A percentile compares a stretch with the other conserved stretches of the same genome.
These are phyloP conservation scores for Vaccinium corymbosum DNA, from an alignment of 148 eudicot species.

Conservation along the genomic window DNA sequence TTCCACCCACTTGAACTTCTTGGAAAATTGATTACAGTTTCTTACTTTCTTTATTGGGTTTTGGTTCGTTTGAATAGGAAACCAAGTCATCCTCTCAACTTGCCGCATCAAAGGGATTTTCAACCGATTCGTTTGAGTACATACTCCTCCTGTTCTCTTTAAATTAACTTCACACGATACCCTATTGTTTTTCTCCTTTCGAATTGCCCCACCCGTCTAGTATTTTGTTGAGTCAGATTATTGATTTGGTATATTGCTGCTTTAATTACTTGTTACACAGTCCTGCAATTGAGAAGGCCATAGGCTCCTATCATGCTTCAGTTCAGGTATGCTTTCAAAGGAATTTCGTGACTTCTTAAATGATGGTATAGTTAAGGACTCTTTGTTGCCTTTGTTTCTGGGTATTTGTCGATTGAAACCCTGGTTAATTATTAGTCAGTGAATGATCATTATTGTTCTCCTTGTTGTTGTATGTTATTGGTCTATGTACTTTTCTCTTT, in stretches of 20 bases:
- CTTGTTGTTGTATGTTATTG: background rate
- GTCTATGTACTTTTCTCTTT: background rate
- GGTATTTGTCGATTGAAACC: background rate
- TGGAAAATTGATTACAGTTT: background rate
- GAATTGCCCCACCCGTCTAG: background rate
- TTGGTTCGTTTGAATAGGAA: slow-evolving; percentile 31
- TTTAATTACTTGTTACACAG: slow-evolving; percentile 25
- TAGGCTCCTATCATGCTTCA: slow-evolving; percentile 77
- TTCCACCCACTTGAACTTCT: no score
- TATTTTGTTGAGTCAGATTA: background rate
- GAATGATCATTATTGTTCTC: background rate
- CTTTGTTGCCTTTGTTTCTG: background rate
- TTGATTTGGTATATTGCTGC: background rate
- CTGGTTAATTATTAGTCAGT: background rate
- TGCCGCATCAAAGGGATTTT: slow-evolving; percentile 40
- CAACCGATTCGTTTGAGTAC: slow-evolving; percentile 41
- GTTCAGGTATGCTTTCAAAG: slow-evolving; percentile 56
- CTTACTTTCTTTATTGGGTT: background rate
- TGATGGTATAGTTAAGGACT: background rate
- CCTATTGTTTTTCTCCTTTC: background rate
- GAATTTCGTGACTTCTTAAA: background rate
- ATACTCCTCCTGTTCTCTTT: background rate
- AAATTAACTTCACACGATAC: background rate
- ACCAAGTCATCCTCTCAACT: slow-evolving; percentile 32
- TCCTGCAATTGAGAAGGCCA: slow-evolving; percentile 53